These are phyloP conservation scores for Didymella pinodella DNA, from an alignment of 2,329 filamentous ascomycete genomes.

Conservation along the genomic window DNA sequence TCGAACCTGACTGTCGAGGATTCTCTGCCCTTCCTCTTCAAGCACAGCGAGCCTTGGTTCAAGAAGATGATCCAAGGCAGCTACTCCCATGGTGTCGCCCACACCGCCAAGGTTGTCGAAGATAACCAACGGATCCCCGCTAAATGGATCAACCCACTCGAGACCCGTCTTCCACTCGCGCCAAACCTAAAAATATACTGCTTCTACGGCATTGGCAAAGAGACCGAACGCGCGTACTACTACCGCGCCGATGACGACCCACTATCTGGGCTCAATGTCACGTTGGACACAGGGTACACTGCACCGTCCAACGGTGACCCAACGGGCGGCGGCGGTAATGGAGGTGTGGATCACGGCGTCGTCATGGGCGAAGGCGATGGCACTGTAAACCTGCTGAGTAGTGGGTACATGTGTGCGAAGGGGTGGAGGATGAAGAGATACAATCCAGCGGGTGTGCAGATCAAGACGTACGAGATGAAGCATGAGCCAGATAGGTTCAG, in stretches of 20 bases:
- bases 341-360: conserved; percentile 80
- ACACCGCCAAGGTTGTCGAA: conserved; percentile 80
- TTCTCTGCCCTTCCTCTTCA: conserved; percentile 79
- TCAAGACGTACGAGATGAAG: conserved; percentile 93
- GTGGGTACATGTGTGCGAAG: conserved; percentile 95
- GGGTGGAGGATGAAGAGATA: conserved; percentile 95
- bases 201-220: conserved; percentile 95
- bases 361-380: conserved; percentile 95
- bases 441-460: conserved; percentile 81
- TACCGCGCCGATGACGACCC: conserved; percentile 77
- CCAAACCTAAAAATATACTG: conserved; percentile 94
- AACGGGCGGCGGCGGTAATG: conserved; percentile 10
- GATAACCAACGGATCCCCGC: conserved; percentile 60
- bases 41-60: conserved; percentile 87
- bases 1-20: conserved; percentile 82
- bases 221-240: conserved; percentile 90
- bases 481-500: conserved; percentile 95
- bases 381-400: conserved; percentile 90
- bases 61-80: conserved; percentile 72
- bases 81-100: conserved; percentile 90
- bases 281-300: conserved; percentile 61
- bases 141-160: conserved; percentile 96
- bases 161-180: conserved; percentile 84
- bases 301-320: conserved; percentile 36
- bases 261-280: conserved; percentile 70